Evolutionary conservation across 1,284 basidiomycete genomes (phyloP), one percentile per base, ranked within the genome.

Genomic region (Ustilago vetiveriae): DNA sequence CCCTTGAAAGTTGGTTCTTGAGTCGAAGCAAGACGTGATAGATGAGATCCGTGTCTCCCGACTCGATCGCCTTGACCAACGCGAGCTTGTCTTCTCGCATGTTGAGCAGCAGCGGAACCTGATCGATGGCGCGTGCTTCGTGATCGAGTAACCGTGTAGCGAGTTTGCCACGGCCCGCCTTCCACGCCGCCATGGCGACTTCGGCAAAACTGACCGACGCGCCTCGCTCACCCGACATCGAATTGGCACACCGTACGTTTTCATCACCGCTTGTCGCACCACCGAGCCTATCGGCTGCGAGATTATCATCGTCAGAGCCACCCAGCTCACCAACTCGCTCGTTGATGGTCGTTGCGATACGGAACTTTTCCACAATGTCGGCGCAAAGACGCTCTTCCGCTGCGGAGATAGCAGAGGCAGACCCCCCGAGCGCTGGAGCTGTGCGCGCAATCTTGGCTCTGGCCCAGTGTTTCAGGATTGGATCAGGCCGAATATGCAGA

Each of bases 71-170:
- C 81, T 96, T 97, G 57, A 88, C 84, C 26, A 98, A 84, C 5
- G 95, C 96, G 3, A 94, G 83, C 59, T 88, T 88, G 79, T 97
- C 92, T 82, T 98, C 92, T 74, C 94, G 92, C 96, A 99, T 98
- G 54, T 87, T 88, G 23, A 98, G 84, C 49, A 98, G 83, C 16
- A 98, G 85, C 0, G 94, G 94, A 3, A 98, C 94, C 79, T 98
- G 94, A 81, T 97, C 92, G 0, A 91, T 92, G 1, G 93, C 91
- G 64, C 89, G 87, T 3, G 89, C 85, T 82, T 98, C 96, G 79
- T 94, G 88, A 70, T 98, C 93, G 17, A 98, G 85, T n/a, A 98
- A 85, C 90, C 94, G 75, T 0, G 94, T 97, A 1, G 95, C 96
- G 32, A 99, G 84, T 35, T 89, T 87, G 0, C 87, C 86, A 43